A percentile compares a stretch with the other conserved stretches of the same genome.
These are phyloP conservation scores for Phytophthora citricola DNA, from an alignment of 352 stramenopile species.

Conservation along the genomic window DNA sequence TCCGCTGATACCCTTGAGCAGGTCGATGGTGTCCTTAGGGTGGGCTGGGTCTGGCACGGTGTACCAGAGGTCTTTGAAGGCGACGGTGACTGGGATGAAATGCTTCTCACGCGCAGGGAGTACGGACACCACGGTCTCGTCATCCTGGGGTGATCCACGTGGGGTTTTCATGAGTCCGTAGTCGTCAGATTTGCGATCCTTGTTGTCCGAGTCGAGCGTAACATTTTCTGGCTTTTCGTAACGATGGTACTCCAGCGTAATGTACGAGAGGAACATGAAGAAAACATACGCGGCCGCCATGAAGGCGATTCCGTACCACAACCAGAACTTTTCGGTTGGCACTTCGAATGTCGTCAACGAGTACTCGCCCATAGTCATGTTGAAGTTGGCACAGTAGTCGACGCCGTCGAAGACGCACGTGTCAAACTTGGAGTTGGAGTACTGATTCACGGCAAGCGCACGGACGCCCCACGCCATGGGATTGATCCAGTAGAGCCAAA, in stretches of 20 bases:
- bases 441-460: slow-evolving; percentile 33
- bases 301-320: slow-evolving; percentile 27
- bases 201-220: background rate
- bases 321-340: slow-evolving; percentile 21
- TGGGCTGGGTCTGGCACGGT: slow-evolving; percentile 20
- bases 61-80: slow-evolving; percentile 30
- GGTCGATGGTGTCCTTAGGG: slow-evolving; percentile 27
- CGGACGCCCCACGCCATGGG: slow-evolving; percentile 26
- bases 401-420: slow-evolving; percentile 22
- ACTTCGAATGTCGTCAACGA: slow-evolving; percentile 25
- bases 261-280: slow-evolving; percentile 34
- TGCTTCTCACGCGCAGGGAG: no score
- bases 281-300: slow-evolving; percentile 22
- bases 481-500: slow-evolving; percentile 40
- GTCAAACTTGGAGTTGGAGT: slow-evolving; percentile 21
- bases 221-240: slow-evolving; percentile 30
- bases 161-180: no score
- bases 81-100: slow-evolving; percentile 21
- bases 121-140: no score
- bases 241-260: slow-evolving; percentile 31
- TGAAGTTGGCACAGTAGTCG: slow-evolving; percentile 23
- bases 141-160: no score
- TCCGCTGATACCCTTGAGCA: slow-evolving; percentile 28
- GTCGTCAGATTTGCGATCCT: no score
- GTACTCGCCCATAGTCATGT: slow-evolving; percentile 31